These are phyloP conservation scores for Suillus placidus DNA, from an alignment of 768 basidiomycete species.

Conservation along the genomic window DNA sequence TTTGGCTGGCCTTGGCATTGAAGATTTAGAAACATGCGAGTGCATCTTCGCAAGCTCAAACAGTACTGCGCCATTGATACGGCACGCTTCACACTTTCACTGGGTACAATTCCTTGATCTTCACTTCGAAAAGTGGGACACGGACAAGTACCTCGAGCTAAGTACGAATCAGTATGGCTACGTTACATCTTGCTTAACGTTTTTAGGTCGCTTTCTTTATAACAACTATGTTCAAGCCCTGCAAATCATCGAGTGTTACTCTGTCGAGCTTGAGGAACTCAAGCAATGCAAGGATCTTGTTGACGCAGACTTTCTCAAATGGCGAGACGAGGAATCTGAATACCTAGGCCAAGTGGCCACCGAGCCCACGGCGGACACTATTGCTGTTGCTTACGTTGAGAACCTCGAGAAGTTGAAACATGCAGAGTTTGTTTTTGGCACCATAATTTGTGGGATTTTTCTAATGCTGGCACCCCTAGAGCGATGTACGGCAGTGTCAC, in stretches of 20 bases:
- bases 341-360: not conserved
- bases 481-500: conserved; percentile 14
- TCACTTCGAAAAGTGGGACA: too few relatives aligned
- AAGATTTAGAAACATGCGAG: conserved; percentile 26
- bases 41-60: too few relatives aligned
- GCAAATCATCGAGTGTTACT: conserved; percentile 8
- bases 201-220: conserved; percentile 11
- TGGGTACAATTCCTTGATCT: too few relatives aligned
- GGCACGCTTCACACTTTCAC: too few relatives aligned
- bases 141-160: too few relatives aligned
- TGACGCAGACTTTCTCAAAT: not conserved
- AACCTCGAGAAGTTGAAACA: not conserved
- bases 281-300: not conserved
- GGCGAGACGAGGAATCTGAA: not conserved
- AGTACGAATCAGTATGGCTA: not conserved
- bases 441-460: not conserved
- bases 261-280: conserved; percentile 3
- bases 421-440: not conserved
- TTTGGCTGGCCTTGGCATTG: conserved; percentile 16
- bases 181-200: not conserved
- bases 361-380: conserved; percentile 23
- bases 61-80: too few relatives aligned
- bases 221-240: conserved; percentile 24
- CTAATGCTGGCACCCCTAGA: conserved; percentile 11
- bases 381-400: conserved; percentile 10